Conservation (phyloP, 2,329 filamentous ascomycete species). For the Cercospora sp. region DNA sequence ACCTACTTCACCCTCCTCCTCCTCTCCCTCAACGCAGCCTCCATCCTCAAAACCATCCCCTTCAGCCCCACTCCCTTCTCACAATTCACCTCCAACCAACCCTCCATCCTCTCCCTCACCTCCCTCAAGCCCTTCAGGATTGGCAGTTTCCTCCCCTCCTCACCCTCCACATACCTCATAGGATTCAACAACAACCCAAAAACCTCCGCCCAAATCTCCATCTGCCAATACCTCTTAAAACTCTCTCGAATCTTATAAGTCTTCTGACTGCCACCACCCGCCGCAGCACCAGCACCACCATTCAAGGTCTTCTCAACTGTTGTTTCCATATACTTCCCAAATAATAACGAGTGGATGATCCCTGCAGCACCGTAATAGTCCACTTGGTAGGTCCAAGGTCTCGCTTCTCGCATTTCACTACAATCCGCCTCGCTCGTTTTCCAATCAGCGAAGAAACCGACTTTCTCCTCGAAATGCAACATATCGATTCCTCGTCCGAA, state of each 20-base stretch:
- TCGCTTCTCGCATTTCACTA: constrained; percentile 88
- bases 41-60: constrained; percentile 61
- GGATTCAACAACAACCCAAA: constrained; percentile 90
- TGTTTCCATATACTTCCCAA: constrained; percentile 93
- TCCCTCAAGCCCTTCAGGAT: constrained; percentile 67
- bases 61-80: constrained; percentile 70
- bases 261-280: constrained; percentile 51
- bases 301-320: constrained; percentile 43
- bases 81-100: constrained; percentile 75
- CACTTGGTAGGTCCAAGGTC: constrained; percentile 96
- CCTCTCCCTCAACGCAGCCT: constrained; percentile 62
- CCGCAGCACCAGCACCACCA: constrained; percentile 48
- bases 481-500: constrained; percentile 95
- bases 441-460: constrained; percentile 95
- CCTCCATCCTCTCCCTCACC: constrained; percentile 78
- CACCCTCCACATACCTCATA: constrained; percentile 61
- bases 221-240: constrained; percentile 95
- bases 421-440: constrained; percentile 84
- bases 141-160: constrained; percentile 69
- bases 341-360: constrained; percentile 82
- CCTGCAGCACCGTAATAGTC: constrained; percentile 94
- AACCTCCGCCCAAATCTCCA: constrained; percentile 79
- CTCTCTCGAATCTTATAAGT: constrained; percentile 78
- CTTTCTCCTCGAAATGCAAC: constrained; percentile 72
- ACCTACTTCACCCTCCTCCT: constrained; percentile 31